Evolutionary conservation across 768 basidiomycete genomes (phyloP), one percentile per base, ranked within the genome.

Genomic region (Auriscalpium microsporum): DNA sequence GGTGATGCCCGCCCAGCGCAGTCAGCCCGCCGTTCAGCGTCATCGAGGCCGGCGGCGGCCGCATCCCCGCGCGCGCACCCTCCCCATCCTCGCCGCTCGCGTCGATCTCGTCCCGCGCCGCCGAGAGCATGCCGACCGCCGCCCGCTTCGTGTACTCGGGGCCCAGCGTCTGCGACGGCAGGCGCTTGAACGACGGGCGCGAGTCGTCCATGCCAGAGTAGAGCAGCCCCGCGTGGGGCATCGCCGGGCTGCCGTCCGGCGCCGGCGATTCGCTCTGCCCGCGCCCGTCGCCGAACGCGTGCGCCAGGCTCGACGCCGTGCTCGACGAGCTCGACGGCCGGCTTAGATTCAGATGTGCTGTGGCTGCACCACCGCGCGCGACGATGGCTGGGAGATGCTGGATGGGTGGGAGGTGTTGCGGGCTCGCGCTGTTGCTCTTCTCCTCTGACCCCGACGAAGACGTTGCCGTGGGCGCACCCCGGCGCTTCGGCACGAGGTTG

Each of bases 131-230:
- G 28, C 11, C 50, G 17, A 34, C 35, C 9, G 53, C 56, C 45
- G 58, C 58, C 4, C 82, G 70, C 67, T 90, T 89, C 48, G 77
- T 59, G 58, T 74, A 74, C 37, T 70, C 70, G 2, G 84, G 83
- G 1, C 76, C 86, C n/a, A 90, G 68, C 10, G 84, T 84, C 70
- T 86, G 84, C 48, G 84, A 86, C 1, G 87, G 81, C 38, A 86
- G 66, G 46, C 87, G 73, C 73, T 90, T 90, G 64, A 87, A 88
- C 33, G 81, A 75, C 10, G 87, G 87, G 1, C 87, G 65, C 58
- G 63, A 55, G 55, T n/a, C 50, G 6, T 55, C 57, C 13, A 28
- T 28, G 5, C 71, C 73, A 34, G 62, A 13, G 48, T 56, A 54
- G 60, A 64, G 67, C 53, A 63, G 54, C 46, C 66, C 36, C 56